Evolutionary conservation across 805 yeast genomes (phyloP), one percentile per base, ranked within the genome.

Genomic region (Wickerhamomyces queroliae): DNA sequence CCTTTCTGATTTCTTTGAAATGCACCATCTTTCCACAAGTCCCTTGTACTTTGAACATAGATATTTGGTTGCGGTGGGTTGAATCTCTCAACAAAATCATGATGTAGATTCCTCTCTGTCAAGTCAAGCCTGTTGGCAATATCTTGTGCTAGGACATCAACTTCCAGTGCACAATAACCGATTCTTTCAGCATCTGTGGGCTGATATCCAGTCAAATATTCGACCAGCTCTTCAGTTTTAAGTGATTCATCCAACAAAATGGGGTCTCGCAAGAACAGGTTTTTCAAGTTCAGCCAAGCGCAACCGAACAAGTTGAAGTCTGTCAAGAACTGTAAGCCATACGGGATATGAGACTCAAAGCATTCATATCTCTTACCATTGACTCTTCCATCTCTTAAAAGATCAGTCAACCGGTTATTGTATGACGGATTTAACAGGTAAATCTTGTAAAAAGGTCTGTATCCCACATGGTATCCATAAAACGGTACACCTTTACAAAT

Each of bases 271-370:
- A 83, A 82, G 45, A 62, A 72, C 19, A 74, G 61, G 4, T 62
- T 47, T 2, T 56, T 50, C 1, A 81, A 41, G 15, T 70, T 62
- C 18, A 90, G 43, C 91, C 95, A 86, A 5, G 81, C 79, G 58
- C 96, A 86, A 1, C 96, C 95, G 54, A 72, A 86, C 23, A 91
- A 59, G 53, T 91, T 90, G 60, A 72, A 88, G 55, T 93, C 99
- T 0, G 84, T 69, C 21, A 87, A 58, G 53, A 91, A 88, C 53
- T 93, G 97, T 7, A 87, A 58, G 1, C 75, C 53, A 49, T 68
- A 83, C 0, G 96, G 89, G 11, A 91, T 70, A 53, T 93, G 98
- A 0, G 89, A 68, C 52, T 93, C 99, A 56, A 66, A 86, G 0
- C 80, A 76, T 34, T 78, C 80, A 12, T 64, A 46, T 1, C 51